These are phyloP conservation scores for Juglanconis juglandina DNA, from an alignment of 2,329 filamentous ascomycete genomes.

Conservation along the genomic window DNA sequence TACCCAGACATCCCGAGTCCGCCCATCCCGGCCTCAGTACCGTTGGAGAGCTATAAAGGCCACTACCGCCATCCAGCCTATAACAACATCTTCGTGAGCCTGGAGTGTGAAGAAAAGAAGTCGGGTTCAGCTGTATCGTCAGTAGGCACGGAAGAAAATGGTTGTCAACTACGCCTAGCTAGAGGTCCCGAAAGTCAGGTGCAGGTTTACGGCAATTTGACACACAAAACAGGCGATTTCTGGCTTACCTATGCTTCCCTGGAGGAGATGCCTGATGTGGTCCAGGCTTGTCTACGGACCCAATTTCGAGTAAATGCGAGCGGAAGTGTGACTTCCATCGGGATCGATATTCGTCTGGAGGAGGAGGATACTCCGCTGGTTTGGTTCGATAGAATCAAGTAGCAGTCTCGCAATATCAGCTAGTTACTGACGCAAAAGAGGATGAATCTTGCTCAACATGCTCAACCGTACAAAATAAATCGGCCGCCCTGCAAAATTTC, in stretches of 20 bases:
- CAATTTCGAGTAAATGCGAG: slow-evolving; percentile 14
- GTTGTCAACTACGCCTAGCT: not conserved
- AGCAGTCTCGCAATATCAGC: not conserved
- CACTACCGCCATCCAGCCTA: slow-evolving; percentile 17
- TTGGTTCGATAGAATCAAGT: slow-evolving; percentile 11
- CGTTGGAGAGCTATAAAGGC: slow-evolving; percentile 13
- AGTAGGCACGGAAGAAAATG: not conserved
- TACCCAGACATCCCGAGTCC: slow-evolving; percentile 18
- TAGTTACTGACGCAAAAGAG: no score
- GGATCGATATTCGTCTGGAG: slow-evolving; percentile 13
- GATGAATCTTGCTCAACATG: no score
- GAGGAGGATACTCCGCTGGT: slow-evolving; percentile 12
- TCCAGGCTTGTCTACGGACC: not conserved
- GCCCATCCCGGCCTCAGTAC: slow-evolving; percentile 8
- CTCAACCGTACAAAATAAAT: no score
- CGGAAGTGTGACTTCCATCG: slow-evolving; percentile 13
- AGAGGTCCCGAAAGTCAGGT: not conserved
- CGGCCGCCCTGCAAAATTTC: no score
- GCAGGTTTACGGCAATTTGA: not conserved
- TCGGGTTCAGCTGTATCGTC: not conserved
- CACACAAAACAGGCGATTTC: slow-evolving; percentile 10
- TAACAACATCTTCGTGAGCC: slow-evolving; percentile 6
- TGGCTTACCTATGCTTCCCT: not conserved
- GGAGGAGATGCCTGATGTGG: not conserved
- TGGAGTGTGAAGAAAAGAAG: not conserved